These are phyloP conservation scores for Ocimum tenuiflorum DNA, from an alignment of 257 asterid species.

Conservation along the genomic window DNA sequence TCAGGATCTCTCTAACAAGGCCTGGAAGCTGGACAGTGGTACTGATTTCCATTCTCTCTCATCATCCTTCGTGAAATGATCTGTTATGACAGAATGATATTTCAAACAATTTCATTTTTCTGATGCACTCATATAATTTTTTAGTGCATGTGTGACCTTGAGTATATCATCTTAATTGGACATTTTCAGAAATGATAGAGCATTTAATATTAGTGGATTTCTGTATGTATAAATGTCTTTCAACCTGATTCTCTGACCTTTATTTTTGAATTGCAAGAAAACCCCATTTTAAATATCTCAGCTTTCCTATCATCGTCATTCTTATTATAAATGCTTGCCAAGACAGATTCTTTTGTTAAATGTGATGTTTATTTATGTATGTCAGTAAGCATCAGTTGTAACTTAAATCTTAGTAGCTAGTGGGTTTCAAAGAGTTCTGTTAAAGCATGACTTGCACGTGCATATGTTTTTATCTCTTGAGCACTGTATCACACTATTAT, in stretches of 20 bases:
- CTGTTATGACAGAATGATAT: slow-evolving; percentile 8
- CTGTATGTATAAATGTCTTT: background rate
- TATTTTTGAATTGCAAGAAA: background rate
- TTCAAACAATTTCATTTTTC: background rate
- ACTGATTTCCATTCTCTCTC: slow-evolving; percentile 25
- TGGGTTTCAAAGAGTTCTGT: background rate
- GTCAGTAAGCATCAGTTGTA: background rate
- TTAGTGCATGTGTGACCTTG: background rate
- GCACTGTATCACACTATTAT: slow-evolving; percentile 4
- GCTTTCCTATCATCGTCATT: background rate
- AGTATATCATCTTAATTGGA: slow-evolving; percentile 2
- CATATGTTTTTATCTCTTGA: slow-evolving; percentile 1
- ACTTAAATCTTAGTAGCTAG: background rate
- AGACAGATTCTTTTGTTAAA: background rate
- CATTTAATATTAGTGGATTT: slow-evolving; percentile 8
- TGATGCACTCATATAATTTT: background rate
- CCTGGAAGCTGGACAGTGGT: slow-evolving; percentile 98
- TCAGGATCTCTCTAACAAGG: slow-evolving; percentile 82
- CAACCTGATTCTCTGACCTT: background rate
- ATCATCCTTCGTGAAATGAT: slow-evolving; percentile 4
- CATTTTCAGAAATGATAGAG: slow-evolving; percentile 14
- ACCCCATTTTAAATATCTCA: background rate
- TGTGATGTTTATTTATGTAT: slow-evolving; percentile 4
- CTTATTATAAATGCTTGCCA: background rate
- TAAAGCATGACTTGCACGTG: background rate